Evolutionary conservation across 257 asterid genomes (phyloP).

Genomic region (Anisodus tanguticus): DNA sequence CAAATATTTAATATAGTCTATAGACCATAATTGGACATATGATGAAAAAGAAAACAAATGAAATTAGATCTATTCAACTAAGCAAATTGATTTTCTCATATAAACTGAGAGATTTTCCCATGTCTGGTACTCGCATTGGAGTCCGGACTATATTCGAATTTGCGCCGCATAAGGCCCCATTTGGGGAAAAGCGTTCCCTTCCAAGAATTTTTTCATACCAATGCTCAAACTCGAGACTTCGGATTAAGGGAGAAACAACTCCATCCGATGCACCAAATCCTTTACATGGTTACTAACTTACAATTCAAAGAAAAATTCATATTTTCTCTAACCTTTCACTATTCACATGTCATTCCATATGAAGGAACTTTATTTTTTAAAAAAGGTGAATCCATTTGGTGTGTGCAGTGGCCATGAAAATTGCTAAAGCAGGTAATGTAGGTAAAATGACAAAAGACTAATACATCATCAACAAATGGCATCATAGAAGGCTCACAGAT

Average conservation of each 20-base stretch:
- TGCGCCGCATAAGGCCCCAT: too few relatives aligned
- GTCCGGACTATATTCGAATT: too few relatives aligned
- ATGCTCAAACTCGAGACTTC: too few relatives aligned
- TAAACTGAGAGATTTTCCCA: too few relatives aligned
- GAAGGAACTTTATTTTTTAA: neutral
- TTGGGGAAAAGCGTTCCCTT: too few relatives aligned
- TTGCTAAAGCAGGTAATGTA: constrained; percentile 47
- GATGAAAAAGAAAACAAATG: neutral
- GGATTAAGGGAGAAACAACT: too few relatives aligned
- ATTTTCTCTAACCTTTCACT: neutral
- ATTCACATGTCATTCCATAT: neutral
- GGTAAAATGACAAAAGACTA: constrained; percentile 46
- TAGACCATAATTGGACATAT: too few relatives aligned
- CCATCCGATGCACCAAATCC: too few relatives aligned
- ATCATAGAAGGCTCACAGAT: constrained; percentile 27
- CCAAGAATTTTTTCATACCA: too few relatives aligned
- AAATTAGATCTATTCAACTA: neutral
- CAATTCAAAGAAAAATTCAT: neutral
- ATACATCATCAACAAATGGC: constrained; percentile 34
- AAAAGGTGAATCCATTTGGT: neutral
- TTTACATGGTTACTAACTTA: neutral
- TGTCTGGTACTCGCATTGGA: too few relatives aligned
- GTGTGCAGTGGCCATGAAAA: neutral
- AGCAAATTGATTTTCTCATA: neutral
- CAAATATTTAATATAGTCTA: neutral